phyloP scores from a whole-genome alignment of 2,329 filamentous ascomycete genomes.

The Pyricularia pennisetigena region DNA sequence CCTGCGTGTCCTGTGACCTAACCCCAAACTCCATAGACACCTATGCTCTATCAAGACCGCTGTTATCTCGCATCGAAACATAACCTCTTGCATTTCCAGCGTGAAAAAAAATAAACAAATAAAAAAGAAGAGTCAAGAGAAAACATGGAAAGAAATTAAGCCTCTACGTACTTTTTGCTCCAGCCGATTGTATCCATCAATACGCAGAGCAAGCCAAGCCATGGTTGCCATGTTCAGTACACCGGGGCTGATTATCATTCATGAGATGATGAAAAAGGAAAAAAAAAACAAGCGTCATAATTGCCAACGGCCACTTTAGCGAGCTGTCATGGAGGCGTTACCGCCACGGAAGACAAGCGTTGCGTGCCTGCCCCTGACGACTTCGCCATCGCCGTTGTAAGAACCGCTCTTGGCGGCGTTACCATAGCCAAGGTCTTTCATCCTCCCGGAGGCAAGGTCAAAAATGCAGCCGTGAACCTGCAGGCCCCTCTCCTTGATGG shows the following conservation, averaged over 20 bases:
- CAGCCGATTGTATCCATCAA: background rate
- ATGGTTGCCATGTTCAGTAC: background rate
- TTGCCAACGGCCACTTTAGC: conserved; percentile 8
- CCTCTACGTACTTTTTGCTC: background rate
- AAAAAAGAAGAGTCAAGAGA: background rate
- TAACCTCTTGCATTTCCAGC: background rate
- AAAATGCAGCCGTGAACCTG: conserved; percentile 72
- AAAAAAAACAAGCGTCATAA: background rate
- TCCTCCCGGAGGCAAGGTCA: conserved; percentile 42
- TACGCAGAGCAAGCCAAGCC: background rate
- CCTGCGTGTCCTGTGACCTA: no score
- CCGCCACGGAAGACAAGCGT: conserved; percentile 38
- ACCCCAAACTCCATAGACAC: background rate
- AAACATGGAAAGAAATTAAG: background rate
- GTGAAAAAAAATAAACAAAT: background rate
- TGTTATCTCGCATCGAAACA: background rate
- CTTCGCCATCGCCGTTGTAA: conserved; percentile 16
- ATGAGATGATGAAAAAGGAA: background rate
- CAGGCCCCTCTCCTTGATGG: conserved; percentile 59
- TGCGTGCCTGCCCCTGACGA: conserved; percentile 37
- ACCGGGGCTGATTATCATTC: background rate
- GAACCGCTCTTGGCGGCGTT: conserved; percentile 17
- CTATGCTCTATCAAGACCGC: background rate
- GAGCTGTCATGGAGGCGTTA: conserved; percentile 24
- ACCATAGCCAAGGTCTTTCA: conserved; percentile 38